Base-by-base conservation (phyloP, 2,329 filamentous ascomycete genomes). In the Paramyrothecium roridum region DNA sequence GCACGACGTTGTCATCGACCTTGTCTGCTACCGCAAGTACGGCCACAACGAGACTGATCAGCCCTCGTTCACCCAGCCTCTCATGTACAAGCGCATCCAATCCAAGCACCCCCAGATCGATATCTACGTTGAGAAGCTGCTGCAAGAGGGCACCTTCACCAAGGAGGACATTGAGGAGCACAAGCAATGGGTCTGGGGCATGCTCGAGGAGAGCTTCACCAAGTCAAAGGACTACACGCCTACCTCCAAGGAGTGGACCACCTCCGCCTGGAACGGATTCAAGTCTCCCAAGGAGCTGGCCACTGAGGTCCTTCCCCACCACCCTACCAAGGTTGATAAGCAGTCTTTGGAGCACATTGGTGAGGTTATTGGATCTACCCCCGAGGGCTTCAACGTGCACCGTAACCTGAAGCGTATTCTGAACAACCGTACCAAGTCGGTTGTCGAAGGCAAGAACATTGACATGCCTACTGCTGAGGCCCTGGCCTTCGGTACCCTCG, bases 11-110 rank as follows among this genome's bases (percentile, higher is more conserved):
- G 93, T 99, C 65, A 91, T 99, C 68, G 95, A 99, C 74, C 86
- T 99, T 67, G 92, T 98, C 70, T 99, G 95, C 84, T 99, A 99
- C 83, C 90, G 95, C 70, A 99, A 98, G 80, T 87, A 97, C 74
- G 95, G 95, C 59, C 95, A 99, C 86, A 99, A 99, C 79, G 95
- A 99, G 81, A 99, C 95, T 12, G 95, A 99, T 72, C 95, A 99
- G 81, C 95, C 95, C 50, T 96, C 93, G 45, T 99, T 99, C 82
- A 99, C 95, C n/a, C 95, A 99, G 74, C 95, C 95, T 45, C 80
- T 97, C 65, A 99, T 99, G 95, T 99, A 99, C 85, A 97, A 98
- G 87, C 90, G 90, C 68, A 98, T 99, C 70, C 84, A 87, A 64
- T 82, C 88, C 57, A 91, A 98, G 73, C 83, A 88, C 61, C 86